Conservation (phyloP, 345 rosid species). For the Psidium guajava region DNA sequence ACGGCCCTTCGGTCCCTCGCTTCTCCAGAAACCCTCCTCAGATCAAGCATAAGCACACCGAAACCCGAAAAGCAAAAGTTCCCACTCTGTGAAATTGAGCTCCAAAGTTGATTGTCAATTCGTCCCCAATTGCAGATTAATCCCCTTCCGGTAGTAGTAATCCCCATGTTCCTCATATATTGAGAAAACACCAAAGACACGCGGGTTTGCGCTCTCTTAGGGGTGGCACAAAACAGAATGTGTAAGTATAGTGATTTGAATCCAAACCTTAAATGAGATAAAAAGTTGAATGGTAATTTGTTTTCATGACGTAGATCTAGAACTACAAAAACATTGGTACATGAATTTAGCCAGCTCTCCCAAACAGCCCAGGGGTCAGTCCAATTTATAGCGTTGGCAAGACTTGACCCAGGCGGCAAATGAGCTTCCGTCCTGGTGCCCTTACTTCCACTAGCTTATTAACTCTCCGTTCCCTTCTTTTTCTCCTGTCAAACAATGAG, state of each 20-base stretch:
- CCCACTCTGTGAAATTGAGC: neutral
- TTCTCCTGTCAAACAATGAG: neutral
- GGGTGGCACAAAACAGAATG: neutral
- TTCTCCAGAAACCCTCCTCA: neutral
- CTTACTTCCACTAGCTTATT: neutral
- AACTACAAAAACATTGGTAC: neutral
- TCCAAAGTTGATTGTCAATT: neutral
- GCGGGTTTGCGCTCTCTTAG: neutral
- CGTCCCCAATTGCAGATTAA: neutral
- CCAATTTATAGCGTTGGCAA: neutral
- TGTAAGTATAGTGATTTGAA: rapidly evolving
- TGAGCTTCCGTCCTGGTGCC: neutral
- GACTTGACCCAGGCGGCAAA: neutral
- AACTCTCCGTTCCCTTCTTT: neutral
- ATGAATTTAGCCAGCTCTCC: neutral
- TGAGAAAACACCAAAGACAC: neutral
- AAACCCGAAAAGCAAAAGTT: neutral
- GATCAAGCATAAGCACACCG: neutral
- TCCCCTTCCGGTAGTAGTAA: neutral
- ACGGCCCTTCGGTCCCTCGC: neutral
- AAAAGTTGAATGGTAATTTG: neutral
- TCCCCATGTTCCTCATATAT: neutral
- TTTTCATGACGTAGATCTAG: neutral
- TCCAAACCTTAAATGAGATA: neutral
- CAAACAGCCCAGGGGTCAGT: neutral